Evolutionary conservation across 2,329 filamentous ascomycete species (phyloP), one percentile per base, ranked within the genome.

Genomic region (Ceratocystis cacaofunesta): DNA sequence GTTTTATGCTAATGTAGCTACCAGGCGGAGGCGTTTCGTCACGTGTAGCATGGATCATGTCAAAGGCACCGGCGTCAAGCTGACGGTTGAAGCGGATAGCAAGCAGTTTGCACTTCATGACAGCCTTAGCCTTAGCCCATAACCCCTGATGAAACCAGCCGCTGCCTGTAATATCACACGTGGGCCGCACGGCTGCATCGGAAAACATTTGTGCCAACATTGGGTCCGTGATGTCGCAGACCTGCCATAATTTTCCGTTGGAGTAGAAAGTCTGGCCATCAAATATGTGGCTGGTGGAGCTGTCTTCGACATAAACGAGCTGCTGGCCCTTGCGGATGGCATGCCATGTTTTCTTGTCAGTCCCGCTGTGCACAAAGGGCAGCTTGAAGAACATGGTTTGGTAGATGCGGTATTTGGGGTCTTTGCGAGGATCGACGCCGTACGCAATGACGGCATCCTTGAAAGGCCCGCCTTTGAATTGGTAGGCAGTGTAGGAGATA

Each of bases 401-500:
- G 74, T 95, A 97, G 65, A 85, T 78, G 43, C 91, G 86, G 72
- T 88, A 92, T 65, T 85, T 82, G 0, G 89, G 85, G 68, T 92
- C 86, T 15, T 77, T 82, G 44, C 94, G 84, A 2, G 94, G 94
- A 72, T 99, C 94, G 22, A 95, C 75, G 8, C 92, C 92, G 73
- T 92, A 94, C 60, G 82, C 85, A 69, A 96, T 84, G 64, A 96
- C 85, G 2, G 89, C 86, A 73, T 97, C 92, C 69, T 90, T 84
- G 88, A 90, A 99, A 0, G 94, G 92, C 0, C 94, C 94, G 25
- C 88, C 90, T 67, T 88, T 87, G 79, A 97, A 96, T 75, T 92
- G 90, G 76, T 96, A 99, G 7, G 89, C 91, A 3, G 90, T 85
- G 71, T 94, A 92, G 68, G 90, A 88, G 63, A 92, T 82, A 60